Evolutionary conservation across 73 alveolate genomes (phyloP).

Genomic region (Urostyla sp.): DNA sequence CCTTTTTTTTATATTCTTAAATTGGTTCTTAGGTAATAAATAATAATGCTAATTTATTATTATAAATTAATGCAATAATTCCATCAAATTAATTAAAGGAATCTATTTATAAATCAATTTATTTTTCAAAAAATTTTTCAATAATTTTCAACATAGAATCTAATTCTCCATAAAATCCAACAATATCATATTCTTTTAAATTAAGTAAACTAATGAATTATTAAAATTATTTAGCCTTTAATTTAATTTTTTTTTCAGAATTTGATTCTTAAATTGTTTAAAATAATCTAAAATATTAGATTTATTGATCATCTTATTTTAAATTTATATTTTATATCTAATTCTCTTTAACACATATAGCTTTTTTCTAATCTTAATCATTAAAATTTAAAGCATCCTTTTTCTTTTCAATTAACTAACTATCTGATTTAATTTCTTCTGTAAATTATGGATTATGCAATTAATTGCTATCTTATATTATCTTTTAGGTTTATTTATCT

Average conservation of each 20-base stretch:
- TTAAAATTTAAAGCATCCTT: too few relatives aligned
- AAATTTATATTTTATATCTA: too few relatives aligned
- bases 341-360: too few relatives aligned
- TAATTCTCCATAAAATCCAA: conserved; percentile 26
- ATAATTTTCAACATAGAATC: not conserved
- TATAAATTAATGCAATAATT: not conserved
- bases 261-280: not conserved
- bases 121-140: not conserved
- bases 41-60: not conserved
- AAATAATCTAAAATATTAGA: not conserved
- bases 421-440: too few relatives aligned
- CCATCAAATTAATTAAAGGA: conserved; percentile 8
- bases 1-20: not conserved
- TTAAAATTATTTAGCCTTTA: not conserved
- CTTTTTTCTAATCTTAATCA: too few relatives aligned
- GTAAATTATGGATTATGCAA: too few relatives aligned
- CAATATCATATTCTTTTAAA: not conserved
- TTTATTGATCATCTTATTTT: not conserved
- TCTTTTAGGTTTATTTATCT: too few relatives aligned
- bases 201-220: not conserved
- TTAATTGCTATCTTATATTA: too few relatives aligned
- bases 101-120: not conserved
- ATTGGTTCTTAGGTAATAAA: not conserved
- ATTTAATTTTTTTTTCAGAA: conserved; percentile 7
- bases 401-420: too few relatives aligned